Evolutionary conservation across 2,329 filamentous ascomycete genomes (phyloP), one percentile per base, ranked within the genome.

Genomic region (Fusarium sp.): DNA sequence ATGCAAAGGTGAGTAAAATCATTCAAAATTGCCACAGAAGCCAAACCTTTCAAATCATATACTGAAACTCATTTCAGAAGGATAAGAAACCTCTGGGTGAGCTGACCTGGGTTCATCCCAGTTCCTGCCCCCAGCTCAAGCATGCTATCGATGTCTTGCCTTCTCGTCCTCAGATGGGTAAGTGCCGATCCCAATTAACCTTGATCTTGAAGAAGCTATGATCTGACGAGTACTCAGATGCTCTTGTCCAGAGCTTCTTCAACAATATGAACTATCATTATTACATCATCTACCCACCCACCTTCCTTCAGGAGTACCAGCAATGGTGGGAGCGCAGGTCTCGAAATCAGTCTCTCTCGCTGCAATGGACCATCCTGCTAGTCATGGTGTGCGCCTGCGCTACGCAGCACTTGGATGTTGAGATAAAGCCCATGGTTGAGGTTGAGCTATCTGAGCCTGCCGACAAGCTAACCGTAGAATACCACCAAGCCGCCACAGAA

Each of bases 371-470:
- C 3, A 78, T 77, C 26, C 72, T 80, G 3, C 69, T 80, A 4
- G 68, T 80, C n/a, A 78, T 77, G 71, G 71, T 79, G 8, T 80
- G 79, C 48, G 79, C 79, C 3, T 80, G 78, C 57, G 77, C 77
- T 2, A 68, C 73, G 4, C 79, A 80, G 62, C 75, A 79, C 43
- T 53, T 76, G 4, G 71, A 77, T 24, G 53, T 61, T 12, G 74
- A 77, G 21, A 68, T 79, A 46, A 69, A 74, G 31, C 61, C 66
- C 4, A 77, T 70, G 23, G 69, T 80, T 6, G 70, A 77, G 56
- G 54, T 47, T 10, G 77, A 80, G 33, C 63, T 79, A 12, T 74
- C 70, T 8, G 69, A 75, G 41, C 53, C 71, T 8, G 54, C 71
- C 0, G 72, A 74, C 20, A 69, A 63, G 15, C 67, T 80, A 4